Evolutionary conservation across 225 moss, liverwort and hornwort genomes (phyloP).

Genomic region (Polytrichum commune): DNA sequence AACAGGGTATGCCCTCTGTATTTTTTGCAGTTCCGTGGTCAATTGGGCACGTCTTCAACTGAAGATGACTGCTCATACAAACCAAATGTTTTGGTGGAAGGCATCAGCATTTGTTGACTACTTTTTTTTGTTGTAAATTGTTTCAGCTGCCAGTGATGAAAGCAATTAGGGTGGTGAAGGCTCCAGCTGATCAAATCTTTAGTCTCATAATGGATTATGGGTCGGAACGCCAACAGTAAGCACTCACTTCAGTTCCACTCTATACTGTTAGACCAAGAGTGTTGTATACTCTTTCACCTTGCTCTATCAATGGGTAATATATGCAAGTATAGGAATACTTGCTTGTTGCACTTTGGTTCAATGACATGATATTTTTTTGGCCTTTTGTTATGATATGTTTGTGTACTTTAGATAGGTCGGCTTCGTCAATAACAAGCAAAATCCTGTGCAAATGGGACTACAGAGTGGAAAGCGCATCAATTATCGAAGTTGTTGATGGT

Average conservation of each 20-base stretch:
- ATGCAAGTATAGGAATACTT: too few relatives aligned
- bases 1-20: conserved; percentile 3
- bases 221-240: conserved; percentile 69
- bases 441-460: too few relatives aligned
- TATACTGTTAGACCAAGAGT: too few relatives aligned
- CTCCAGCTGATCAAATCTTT: conserved; percentile 73
- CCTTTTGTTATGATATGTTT: too few relatives aligned
- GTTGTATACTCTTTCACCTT: too few relatives aligned
- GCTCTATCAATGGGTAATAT: too few relatives aligned
- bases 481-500: too few relatives aligned
- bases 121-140: conserved; percentile 7
- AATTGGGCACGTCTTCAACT: background rate
- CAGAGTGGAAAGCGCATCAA: too few relatives aligned
- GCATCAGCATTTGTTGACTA: background rate
- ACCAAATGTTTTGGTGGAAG: background rate
- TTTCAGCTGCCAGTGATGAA: conserved; percentile 73
- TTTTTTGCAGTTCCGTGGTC: background rate
- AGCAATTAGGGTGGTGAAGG: conserved; percentile 73
- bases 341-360: too few relatives aligned
- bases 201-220: conserved; percentile 69
- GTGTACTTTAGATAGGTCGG: too few relatives aligned
- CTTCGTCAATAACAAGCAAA: too few relatives aligned
- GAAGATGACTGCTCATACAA: background rate
- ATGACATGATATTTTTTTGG: too few relatives aligned
- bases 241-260: background rate